Percentiles rank a stretch among this genome's conserved stretches.
Evolutionary conservation across 1,139 yeast species (phyloP).

Genomic region (Blastobotrys persicus): DNA sequence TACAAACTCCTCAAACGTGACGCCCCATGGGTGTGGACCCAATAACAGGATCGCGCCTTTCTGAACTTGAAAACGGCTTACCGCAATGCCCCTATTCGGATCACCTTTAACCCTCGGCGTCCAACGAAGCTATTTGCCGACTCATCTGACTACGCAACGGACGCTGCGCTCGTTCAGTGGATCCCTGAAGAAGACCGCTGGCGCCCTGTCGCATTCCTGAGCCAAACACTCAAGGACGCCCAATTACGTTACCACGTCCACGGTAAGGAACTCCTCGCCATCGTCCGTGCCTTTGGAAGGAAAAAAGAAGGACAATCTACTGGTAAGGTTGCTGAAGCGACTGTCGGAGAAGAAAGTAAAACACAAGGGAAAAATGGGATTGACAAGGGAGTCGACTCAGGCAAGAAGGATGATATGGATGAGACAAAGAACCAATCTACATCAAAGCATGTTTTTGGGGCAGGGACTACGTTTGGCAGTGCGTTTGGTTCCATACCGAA

Average conservation of each 20-base stretch:
- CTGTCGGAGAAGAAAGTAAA: too few species aligned
- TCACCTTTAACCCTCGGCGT: neutral
- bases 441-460: slow-evolving; percentile 21
- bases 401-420: too few species aligned
- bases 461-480: slow-evolving; percentile 21
- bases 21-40: neutral
- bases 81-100: neutral
- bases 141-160: neutral
- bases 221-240: too few species aligned
- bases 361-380: too few species aligned
- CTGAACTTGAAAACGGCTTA: neutral
- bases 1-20: neutral
- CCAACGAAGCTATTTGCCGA: neutral
- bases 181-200: neutral
- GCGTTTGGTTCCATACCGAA: slow-evolving; percentile 12
- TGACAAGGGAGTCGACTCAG: too few species aligned
- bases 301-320: too few species aligned
- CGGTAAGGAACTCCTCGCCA: too few species aligned
- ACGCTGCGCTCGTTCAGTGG: neutral
- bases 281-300: too few species aligned
- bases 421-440: too few species aligned
- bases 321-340: too few species aligned
- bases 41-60: neutral
- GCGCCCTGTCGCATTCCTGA: too few species aligned
- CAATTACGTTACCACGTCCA: too few species aligned